phyloP scores from a whole-genome alignment of 805 yeast species.

The Candida jianshihensis region DNA sequence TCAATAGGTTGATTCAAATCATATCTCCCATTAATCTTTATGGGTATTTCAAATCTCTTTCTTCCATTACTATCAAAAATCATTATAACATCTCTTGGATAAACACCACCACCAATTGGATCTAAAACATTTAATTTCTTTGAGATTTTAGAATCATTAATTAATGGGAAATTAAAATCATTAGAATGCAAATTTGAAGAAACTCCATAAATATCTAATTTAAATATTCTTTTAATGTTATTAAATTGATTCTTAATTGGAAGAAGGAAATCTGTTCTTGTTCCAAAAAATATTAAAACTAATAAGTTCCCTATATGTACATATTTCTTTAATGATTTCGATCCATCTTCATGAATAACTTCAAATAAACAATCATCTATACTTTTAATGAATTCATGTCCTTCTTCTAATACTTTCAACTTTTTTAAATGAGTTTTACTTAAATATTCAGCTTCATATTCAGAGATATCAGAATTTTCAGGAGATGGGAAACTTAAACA shows the following conservation, averaged over 20 bases:
- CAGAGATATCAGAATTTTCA: background rate
- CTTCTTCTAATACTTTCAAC: background rate
- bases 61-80: slow-evolving; percentile 17
- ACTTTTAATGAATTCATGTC: background rate
- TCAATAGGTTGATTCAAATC: slow-evolving; percentile 7
- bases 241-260: slow-evolving; percentile 4
- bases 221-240: slow-evolving; percentile 1
- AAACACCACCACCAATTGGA: slow-evolving; percentile 24
- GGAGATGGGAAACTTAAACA: background rate
- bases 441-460: background rate
- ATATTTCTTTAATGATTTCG: slow-evolving; percentile 1
- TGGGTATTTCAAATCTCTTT: slow-evolving; percentile 10
- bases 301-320: slow-evolving; percentile 6
- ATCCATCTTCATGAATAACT: slow-evolving; percentile 3
- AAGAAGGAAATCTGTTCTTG: slow-evolving; percentile 11
- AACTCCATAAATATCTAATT: slow-evolving; percentile 14
- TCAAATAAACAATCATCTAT: slow-evolving; percentile 10
- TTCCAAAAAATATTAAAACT: slow-evolving; percentile 20
- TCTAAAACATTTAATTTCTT: slow-evolving; percentile 17
- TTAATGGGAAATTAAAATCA: slow-evolving; percentile 13
- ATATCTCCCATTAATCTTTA: slow-evolving; percentile 7
- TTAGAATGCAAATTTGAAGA: slow-evolving; percentile 13
- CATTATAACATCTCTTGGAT: slow-evolving; percentile 19
- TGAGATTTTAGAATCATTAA: slow-evolving; percentile 10
- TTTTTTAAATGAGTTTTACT: background rate